These are phyloP conservation scores for Quercus berberidifolia DNA, from an alignment of 306 rosid species.

Conservation along the genomic window DNA sequence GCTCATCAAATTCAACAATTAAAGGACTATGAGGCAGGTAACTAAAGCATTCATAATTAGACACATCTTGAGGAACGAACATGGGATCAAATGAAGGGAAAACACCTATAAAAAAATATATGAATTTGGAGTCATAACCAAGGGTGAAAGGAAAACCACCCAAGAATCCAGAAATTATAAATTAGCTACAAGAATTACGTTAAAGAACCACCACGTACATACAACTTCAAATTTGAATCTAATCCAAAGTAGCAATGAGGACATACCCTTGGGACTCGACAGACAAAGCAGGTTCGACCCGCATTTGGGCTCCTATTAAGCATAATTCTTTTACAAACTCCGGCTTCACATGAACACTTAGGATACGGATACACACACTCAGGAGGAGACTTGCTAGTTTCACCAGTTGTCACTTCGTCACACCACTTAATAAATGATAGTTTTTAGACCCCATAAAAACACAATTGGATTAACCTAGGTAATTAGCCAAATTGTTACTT, in stretches of 20 bases:
- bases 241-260: background rate
- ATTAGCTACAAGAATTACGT: too few relatives aligned
- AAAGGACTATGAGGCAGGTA: background rate
- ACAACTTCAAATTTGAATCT: too few relatives aligned
- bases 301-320: background rate
- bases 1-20: background rate
- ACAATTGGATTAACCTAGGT: too few relatives aligned
- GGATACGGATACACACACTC: too few relatives aligned
- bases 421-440: too few relatives aligned
- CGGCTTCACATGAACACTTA: constrained; percentile 10
- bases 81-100: constrained; percentile 22
- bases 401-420: background rate
- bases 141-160: background rate
- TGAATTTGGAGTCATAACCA: background rate
- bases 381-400: background rate
- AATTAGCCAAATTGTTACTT: too few relatives aligned
- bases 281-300: constrained; percentile 17
- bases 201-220: too few relatives aligned
- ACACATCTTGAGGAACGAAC: background rate
- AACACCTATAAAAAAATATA: constrained; percentile 1
- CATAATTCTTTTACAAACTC: background rate
- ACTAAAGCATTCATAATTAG: background rate
- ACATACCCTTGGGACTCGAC: constrained; percentile 45
- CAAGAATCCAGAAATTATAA: too few relatives aligned
- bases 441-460: too few relatives aligned